Conservation (phyloP, 2,329 filamentous ascomycete genomes). For the Penicillium hesseltinei region DNA sequence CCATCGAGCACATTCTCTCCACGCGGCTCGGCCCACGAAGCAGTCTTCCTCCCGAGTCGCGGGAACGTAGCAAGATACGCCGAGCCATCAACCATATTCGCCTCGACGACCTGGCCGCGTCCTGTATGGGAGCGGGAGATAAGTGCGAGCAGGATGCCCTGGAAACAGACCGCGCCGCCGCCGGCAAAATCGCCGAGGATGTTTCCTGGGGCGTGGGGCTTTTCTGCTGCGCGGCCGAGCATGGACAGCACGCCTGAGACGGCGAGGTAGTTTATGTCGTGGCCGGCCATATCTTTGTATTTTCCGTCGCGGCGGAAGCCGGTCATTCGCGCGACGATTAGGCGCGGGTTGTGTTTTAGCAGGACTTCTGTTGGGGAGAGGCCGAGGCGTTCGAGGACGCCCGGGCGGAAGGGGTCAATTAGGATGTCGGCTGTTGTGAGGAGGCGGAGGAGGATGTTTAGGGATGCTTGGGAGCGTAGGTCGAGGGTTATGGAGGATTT, state of each 20-base stretch:
- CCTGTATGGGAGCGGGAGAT: slow-evolving; percentile 64
- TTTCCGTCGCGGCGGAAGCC: slow-evolving; percentile 85
- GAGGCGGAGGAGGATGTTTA: slow-evolving; percentile 65
- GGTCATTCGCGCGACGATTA: slow-evolving; percentile 83
- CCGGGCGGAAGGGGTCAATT: slow-evolving; percentile 91
- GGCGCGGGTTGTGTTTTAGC: slow-evolving; percentile 64
- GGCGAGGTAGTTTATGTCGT: slow-evolving; percentile 95
- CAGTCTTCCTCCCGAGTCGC: slow-evolving; percentile 63
- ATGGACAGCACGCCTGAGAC: slow-evolving; percentile 76
- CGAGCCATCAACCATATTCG: slow-evolving; percentile 93
- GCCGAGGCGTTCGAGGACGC: slow-evolving; percentile 80
- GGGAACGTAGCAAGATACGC: slow-evolving; percentile 77
- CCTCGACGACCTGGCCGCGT: slow-evolving; percentile 83
- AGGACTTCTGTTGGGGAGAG: slow-evolving; percentile 69
- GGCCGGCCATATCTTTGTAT: slow-evolving; percentile 84
- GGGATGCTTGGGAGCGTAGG: slow-evolving; percentile 66
- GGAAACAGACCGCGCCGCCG: slow-evolving; percentile 76
- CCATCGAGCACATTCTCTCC: slow-evolving; percentile 80
- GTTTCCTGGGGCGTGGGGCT: slow-evolving; percentile 77
- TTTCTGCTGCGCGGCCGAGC: slow-evolving; percentile 67
- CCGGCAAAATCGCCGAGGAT: slow-evolving; percentile 89
- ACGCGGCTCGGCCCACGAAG: slow-evolving; percentile 61
- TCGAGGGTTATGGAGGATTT: slow-evolving; percentile 80
- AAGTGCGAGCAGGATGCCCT: slow-evolving; percentile 79
- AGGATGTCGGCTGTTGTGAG: slow-evolving; percentile 68